Evolutionary conservation across 2,329 filamentous ascomycete genomes (phyloP), one percentile per base, ranked within the genome.

Genomic region (Davidsoniella virescens): DNA sequence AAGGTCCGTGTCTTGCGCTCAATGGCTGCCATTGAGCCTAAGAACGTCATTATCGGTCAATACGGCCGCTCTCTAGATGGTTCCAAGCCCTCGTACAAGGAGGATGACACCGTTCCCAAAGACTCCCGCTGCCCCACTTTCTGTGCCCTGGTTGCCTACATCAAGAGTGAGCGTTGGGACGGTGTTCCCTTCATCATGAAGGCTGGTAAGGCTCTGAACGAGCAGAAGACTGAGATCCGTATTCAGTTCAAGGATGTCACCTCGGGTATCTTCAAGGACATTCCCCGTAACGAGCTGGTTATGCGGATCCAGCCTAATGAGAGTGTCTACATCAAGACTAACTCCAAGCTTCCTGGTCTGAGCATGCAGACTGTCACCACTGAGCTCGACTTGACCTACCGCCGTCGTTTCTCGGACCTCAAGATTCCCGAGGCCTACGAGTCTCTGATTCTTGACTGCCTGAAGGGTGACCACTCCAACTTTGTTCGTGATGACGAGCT

Each of bases 321-420:
- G 76, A 94, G 86, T 64, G 88, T 98, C 58, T 98, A 98, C 72
- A 94, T 96, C 68, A 98, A 98, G 80, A 98, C 98, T 92, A 98
- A 98, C 82, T 96, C 90, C 26, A 98, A 98, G 76, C 75, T 98
- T 53, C 93, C 92, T 17, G 92, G 92, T 60, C 74, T 98, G 61
- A 96, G 87, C 73, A 98, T 96, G 88, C 92, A 98, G 75, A 98
- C 92, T 10, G 92, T 96, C 38, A 86, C 95, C 59, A 98, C 92
- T 54, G 92, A 98, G 72, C 84, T 98, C 54, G 92, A 98, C 63
- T 78, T 98, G 58, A 98, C 93, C 56, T 98, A 98, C 75, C 81
- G 93, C 64, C 82, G 92, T 67, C 84, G 93, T 59, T 98, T 98
- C 80, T 96, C 92, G 16, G 92, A 98, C 68, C 78, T 98, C 52